Evolutionary conservation across 495 filamentous ascomycete species (phyloP), one percentile per base, ranked within the genome.

Genomic region (Patellaria atrata): DNA sequence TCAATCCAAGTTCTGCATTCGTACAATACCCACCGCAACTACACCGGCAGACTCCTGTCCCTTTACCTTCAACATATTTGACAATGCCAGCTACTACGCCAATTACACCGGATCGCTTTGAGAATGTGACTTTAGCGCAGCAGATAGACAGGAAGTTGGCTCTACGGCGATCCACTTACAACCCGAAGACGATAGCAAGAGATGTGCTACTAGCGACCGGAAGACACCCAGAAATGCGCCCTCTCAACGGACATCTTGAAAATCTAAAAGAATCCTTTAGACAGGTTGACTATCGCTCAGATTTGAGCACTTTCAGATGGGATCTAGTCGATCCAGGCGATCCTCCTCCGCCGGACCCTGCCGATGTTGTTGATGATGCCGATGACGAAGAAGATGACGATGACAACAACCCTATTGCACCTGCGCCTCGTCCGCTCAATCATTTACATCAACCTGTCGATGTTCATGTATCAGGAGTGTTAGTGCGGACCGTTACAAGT

Each of bases 231-330:
- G 62, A 61, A 8, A 64, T 71, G 44, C 50, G 58, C 3, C 34
- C 43, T 4, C 44, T 83, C 12, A 83, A 83, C 42, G 53, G 59
- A 27, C 77, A 80, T 53, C 54, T 81, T 13, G 52, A 65, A 3
- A 27, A 45, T 5, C 41, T 80, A 2, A 61, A 55, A 14, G 40
- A 53, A 3, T 53, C 39, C 3, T 58, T 75, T 21, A 22, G 37
- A 3, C 44, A 51, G n/a, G 48, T 75, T 1, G 56, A 58, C 34
- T 33, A 41, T 23, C 45, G 48, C 9, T 56, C 60, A 6, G 75
- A 83, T 49, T 46, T 82, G 9, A 51, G 52, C n/a, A 79, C 73
- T 0, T 58, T 83, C 15, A 54, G 64, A 20, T 83, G 78, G 78
- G 77, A 80, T 52, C 30, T 77, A 11, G 59, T 82, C 2, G 77